Percentiles rank a stretch among this genome's conserved stretches.
Conservation (phyloP, 179 eudicot species). For the Vitellaria paradoxa region DNA sequence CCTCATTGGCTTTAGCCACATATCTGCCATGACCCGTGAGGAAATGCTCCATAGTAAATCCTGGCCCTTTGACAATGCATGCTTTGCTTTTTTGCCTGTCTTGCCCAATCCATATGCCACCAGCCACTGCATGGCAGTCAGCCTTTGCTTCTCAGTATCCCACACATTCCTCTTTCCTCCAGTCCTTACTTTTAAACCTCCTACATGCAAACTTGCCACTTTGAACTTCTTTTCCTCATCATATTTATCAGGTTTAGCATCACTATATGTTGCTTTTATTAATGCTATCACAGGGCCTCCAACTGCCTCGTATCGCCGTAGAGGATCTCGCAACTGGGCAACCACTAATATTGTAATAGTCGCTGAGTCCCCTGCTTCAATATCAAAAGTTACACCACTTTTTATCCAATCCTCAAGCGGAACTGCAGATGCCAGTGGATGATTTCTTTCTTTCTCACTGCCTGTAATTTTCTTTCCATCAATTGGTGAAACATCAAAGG, state of each 20-base stretch:
- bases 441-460: slow-evolving; percentile 21
- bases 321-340: slow-evolving; percentile 74
- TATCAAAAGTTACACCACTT: slow-evolving; percentile 5
- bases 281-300: slow-evolving; percentile 77
- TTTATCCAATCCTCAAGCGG: slow-evolving; percentile 80
- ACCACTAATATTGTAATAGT: slow-evolving; percentile 40
- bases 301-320: slow-evolving; percentile 82
- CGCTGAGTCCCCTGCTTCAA: slow-evolving; percentile 17
- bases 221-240: slow-evolving; percentile 49
- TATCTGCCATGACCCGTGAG: slow-evolving; percentile 85
- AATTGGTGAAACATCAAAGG: slow-evolving; percentile 80
- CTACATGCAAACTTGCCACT: slow-evolving; percentile 66
- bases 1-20: slow-evolving; percentile 93
- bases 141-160: slow-evolving; percentile 86
- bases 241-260: slow-evolving; percentile 18
- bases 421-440: slow-evolving; percentile 53
- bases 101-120: slow-evolving; percentile 67
- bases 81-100: slow-evolving; percentile 50
- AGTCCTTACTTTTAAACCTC: slow-evolving; percentile 62
- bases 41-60: slow-evolving; percentile 93
- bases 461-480: slow-evolving; percentile 21
- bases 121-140: slow-evolving; percentile 95
- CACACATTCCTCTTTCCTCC: slow-evolving; percentile 55
- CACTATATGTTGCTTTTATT: slow-evolving; percentile 44
- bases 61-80: slow-evolving; percentile 36